phyloP scores from a whole-genome alignment of 1,284 basidiomycete genomes.

The Sanghuangporus sanghuang region DNA sequence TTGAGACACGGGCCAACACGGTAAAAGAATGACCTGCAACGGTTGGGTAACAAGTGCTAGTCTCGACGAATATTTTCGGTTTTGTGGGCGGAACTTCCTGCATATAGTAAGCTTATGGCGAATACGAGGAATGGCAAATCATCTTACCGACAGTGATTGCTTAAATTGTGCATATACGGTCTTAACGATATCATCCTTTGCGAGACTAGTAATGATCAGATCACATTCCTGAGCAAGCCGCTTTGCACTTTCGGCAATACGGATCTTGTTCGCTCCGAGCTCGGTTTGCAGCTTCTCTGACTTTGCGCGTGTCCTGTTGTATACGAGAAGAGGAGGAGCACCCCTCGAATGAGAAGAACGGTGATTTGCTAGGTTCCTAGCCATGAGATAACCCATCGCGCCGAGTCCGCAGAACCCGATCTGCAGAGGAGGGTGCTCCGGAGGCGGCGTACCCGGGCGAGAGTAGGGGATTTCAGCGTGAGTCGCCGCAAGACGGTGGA shows the following conservation, averaged over 20 bases:
- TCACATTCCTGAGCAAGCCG: slow-evolving; percentile 68
- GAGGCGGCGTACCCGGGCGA: slow-evolving; percentile 44
- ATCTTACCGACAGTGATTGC: slow-evolving; percentile 46
- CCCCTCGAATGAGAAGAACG: slow-evolving; percentile 32
- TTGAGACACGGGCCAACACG: too few species aligned
- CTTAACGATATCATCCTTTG: slow-evolving; percentile 70
- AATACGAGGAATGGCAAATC: slow-evolving; percentile 22
- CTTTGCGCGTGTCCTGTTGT: slow-evolving; percentile 62
- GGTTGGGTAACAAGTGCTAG: slow-evolving; percentile 72
- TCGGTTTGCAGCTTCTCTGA: slow-evolving; percentile 50
- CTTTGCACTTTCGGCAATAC: slow-evolving; percentile 48
- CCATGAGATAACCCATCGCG: slow-evolving; percentile 71
- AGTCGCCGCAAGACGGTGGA: slow-evolving; percentile 16
- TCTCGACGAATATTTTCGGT: slow-evolving; percentile 77
- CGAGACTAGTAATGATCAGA: slow-evolving; percentile 75
- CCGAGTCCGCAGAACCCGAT: slow-evolving; percentile 67
- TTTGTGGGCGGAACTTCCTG: slow-evolving; percentile 25
- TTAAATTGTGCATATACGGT: slow-evolving; percentile 62
- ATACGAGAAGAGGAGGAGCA: slow-evolving; percentile 51
- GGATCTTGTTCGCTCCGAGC: slow-evolving; percentile 45
- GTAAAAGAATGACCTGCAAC: slow-evolving; percentile 47
- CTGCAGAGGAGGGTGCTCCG: slow-evolving; percentile 27
- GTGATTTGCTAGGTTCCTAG: slow-evolving; percentile 64
- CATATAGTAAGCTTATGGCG: neutral
- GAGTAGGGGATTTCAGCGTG: slow-evolving; percentile 48